These are phyloP conservation scores for Cyclaneusma minus DNA, from an alignment of 2,329 filamentous ascomycete species.

Conservation along the genomic window DNA sequence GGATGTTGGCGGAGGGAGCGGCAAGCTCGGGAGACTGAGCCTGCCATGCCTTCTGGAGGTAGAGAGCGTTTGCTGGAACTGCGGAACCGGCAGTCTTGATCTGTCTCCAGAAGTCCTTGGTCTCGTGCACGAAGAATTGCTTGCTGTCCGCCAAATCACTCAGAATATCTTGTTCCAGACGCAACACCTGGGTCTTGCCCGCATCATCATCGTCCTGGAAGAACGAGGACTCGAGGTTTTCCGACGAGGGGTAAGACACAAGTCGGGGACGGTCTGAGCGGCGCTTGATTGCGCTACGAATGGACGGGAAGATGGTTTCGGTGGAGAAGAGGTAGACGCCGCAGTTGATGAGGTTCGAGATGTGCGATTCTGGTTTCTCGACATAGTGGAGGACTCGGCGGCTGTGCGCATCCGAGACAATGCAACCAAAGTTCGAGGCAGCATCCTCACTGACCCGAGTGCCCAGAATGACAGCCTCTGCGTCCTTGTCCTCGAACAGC, in stretches of 20 bases:
- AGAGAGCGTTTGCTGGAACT: constrained; percentile 90
- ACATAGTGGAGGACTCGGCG: constrained; percentile 97
- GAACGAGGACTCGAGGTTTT: constrained; percentile 66
- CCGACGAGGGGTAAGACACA: constrained; percentile 87
- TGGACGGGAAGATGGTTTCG: constrained; percentile 91
- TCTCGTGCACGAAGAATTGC: constrained; percentile 96
- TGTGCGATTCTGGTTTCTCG: constrained; percentile 95
- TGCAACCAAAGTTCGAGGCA: constrained; percentile 93
- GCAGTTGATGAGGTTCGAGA: constrained; percentile 98
- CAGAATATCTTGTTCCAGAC: constrained; percentile 92
- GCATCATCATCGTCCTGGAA: constrained; percentile 59
- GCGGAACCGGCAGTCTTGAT: constrained; percentile 98
- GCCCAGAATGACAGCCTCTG: constrained; percentile 89
- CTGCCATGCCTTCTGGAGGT: constrained; percentile 89
- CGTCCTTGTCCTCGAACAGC: constrained; percentile 86
- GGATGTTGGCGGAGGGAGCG: constrained; percentile 69
- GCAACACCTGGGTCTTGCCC: constrained; percentile 71
- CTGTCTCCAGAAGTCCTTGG: constrained; percentile 98
- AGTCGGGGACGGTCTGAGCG: constrained; percentile 82
- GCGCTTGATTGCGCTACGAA: constrained; percentile 87
- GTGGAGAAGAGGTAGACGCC: constrained; percentile 96
- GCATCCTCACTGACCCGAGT: constrained; percentile 84
- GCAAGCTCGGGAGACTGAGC: constrained; percentile 67
- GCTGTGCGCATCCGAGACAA: constrained; percentile 85
- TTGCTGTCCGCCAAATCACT: constrained; percentile 92